Conservation (phyloP, 164 flowering plant species). For the Nymphaea thermarum region DNA sequence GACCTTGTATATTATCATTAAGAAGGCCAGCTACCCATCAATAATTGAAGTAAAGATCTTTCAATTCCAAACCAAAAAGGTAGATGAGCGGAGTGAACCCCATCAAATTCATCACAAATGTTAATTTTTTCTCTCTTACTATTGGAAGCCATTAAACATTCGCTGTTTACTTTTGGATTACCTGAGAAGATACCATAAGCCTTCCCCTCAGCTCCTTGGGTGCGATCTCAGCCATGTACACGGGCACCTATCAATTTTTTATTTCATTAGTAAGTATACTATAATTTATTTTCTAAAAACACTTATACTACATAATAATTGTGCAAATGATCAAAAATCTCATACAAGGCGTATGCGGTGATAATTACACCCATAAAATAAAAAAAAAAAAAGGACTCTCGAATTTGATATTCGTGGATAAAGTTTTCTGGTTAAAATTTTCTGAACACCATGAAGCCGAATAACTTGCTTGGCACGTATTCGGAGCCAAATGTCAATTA, state of each 20-base stretch:
- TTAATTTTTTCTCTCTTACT: too few species aligned
- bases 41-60: too few species aligned
- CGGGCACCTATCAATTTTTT: conserved; percentile 39
- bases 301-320: too few species aligned
- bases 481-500: too few species aligned
- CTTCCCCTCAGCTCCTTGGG: conserved; percentile 82
- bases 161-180: conserved; percentile 5
- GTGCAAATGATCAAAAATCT: not conserved
- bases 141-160: too few species aligned
- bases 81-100: not conserved
- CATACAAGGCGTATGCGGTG: not conserved
- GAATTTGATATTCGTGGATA: not conserved
- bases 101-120: not conserved
- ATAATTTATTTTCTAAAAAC: not conserved
- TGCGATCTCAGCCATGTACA: conserved; percentile 76
- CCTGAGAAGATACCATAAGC: conserved; percentile 72
- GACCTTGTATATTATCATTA: too few species aligned
- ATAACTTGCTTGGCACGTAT: too few species aligned
- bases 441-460: too few species aligned
- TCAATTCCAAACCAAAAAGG: too few species aligned
- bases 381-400: not conserved
- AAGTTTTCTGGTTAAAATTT: not conserved
- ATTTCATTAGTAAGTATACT: not conserved
- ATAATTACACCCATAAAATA: not conserved
- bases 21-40: too few species aligned